Percentiles rank a stretch among this genome's conserved stretches.
phyloP scores from a whole-genome alignment of 768 basidiomycete genomes.

The Naganishia antarctica region DNA sequence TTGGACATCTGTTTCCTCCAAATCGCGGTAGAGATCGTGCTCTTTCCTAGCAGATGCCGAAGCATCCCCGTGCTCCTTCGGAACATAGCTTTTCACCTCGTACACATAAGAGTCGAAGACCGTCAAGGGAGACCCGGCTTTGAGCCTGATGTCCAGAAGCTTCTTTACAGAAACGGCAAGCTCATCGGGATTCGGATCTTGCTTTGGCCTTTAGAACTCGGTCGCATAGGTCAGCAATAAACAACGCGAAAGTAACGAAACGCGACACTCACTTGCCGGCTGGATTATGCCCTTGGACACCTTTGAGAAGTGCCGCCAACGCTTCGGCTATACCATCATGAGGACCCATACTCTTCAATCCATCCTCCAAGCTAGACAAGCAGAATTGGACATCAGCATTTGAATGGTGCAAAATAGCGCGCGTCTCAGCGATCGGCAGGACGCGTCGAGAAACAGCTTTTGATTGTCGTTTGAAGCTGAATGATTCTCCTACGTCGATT shows the following conservation, averaged over 20 bases:
- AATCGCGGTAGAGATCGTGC: slow-evolving; percentile 9
- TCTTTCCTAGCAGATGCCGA: not conserved
- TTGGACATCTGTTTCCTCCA: slow-evolving; percentile 7
- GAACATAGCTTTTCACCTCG: slow-evolving; percentile 19
- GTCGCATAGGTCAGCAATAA: slow-evolving; percentile 7
- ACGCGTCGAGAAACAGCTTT: slow-evolving; percentile 12
- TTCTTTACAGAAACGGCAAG: slow-evolving; percentile 17
- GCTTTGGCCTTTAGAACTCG: slow-evolving; percentile 2
- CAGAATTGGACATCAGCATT: not conserved
- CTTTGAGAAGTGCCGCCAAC: slow-evolving; percentile 2
- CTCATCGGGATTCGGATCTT: slow-evolving; percentile 1
- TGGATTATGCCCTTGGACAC: slow-evolving; percentile 17
- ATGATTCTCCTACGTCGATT: not conserved
- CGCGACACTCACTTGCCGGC: not conserved
- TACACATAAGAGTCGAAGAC: slow-evolving; percentile 24
- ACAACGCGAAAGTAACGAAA: not conserved
- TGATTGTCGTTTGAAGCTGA: too few species aligned
- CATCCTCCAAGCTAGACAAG: slow-evolving; percentile 8
- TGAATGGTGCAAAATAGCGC: not conserved
- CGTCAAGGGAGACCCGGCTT: slow-evolving; percentile 20
- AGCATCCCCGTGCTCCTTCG: slow-evolving; percentile 1
- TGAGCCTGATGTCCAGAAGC: slow-evolving; percentile 16
- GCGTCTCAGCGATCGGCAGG: slow-evolving; percentile 8
- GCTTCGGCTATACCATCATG: slow-evolving; percentile 17
- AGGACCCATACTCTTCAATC: slow-evolving; percentile 13